Evolutionary conservation across 805 yeast genomes (phyloP), one percentile per base, ranked within the genome.

Genomic region (Candida tallmaniae): DNA sequence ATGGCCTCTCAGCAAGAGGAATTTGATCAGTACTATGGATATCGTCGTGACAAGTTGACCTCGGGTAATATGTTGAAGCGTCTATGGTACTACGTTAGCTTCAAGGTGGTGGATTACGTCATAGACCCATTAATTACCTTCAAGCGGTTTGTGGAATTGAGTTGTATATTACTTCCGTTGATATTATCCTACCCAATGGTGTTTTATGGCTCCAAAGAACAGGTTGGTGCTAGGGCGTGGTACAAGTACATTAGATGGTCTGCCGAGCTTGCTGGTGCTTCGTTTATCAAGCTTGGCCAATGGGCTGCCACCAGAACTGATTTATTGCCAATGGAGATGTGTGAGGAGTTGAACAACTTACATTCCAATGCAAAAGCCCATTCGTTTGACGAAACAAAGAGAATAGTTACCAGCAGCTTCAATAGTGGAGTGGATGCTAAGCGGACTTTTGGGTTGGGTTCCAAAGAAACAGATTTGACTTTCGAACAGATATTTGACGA

Each of bases 261-360:
- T 1, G 76, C 93, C 38, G 96, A 90, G 56, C 42, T 65, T 12
- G 96, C 96, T 0, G 98, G 98, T 1, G 95, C 97, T 3, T 82
- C 96, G 3, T 93, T 83, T 54, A 79, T 83, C 37, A 83, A 86
- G 57, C 71, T 93, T 38, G 98, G 97, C 3, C 99, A 93, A 63
- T 93, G 99, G 99, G 98, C 98, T 0, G 97, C 97, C 2, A 83
- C 96, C 8, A 74, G 99, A 57, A 85, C 95, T 0, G 99, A 93
- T 59, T 82, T 93, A 22, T 90, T 93, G 60, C 82, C 96, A 3
- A 65, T 62, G 30, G 84, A 74, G 26, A 60, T 90, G 57, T 90
- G 97, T 55, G 74, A 75, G 15, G 88, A 84, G 50, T 61, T 93
- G 46, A 75, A 85, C 7, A 62, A 73, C 16, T 62, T 93, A 36